Evolutionary conservation across 2,329 filamentous ascomycete species (phyloP), one percentile per base, ranked within the genome.

Genomic region (Claviceps sp.): DNA sequence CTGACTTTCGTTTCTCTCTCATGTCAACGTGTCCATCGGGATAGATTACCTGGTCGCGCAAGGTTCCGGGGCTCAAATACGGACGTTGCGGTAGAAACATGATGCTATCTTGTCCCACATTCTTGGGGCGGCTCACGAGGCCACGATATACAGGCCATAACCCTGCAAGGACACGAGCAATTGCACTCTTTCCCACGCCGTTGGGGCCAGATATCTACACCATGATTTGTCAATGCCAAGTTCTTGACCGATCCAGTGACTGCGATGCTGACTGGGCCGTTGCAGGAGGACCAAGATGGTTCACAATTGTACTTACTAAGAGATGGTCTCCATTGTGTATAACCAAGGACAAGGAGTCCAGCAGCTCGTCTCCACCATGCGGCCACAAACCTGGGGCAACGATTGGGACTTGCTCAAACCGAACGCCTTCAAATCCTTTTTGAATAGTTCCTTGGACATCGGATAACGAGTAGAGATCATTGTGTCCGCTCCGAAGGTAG

Each of bases 21-120:
- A 98, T 97, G 61, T 98, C 93, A 43, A 90, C 73, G 64, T 95
- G 91, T 6, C 88, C 91, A 60, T 98, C 89, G 0, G 93, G 93
- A 60, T 98, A 98, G 63, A 97, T 96, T 61, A 98, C 88, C 70
- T 98, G 94, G 61, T 98, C 94, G 26, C 93, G 85, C 9, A 97
- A 75, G 1, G 93, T 97, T 38, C 93, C 93, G 22, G 91, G 86
- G 65, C 84, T 91, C 37, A 97, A 79, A 62, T 97, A 97, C 0
- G 91, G 89, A 16, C 91, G 79, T 66, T 98, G 93, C 0, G 93
- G 93, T 11, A 98, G 77, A 70, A 98, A 97, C 90, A 98, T 97
- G 70, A 98, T 95, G 53, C 93, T 93, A 57, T 97, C 91, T 55
- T 84, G 77, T 40, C 89, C 89, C 43, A 80, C 79, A 40, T 73